Percentiles rank a stretch among this genome's conserved stretches.
phyloP scores from a whole-genome alignment of 108 stramenopile species.

The Conticribra weissflogii region DNA sequence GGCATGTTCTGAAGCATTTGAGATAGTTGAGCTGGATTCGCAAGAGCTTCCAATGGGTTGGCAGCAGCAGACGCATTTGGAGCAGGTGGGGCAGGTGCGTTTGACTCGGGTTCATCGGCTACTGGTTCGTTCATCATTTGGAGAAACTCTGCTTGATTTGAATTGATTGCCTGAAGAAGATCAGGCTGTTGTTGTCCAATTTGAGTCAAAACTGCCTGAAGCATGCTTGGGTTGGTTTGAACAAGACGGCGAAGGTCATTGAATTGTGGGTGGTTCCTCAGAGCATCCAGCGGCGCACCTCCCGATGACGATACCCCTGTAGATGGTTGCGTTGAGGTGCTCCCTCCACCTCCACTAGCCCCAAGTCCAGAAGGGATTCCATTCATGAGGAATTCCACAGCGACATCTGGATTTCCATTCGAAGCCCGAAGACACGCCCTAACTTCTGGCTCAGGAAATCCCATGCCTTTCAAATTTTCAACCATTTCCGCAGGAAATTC shows the following conservation, averaged over 20 bases:
- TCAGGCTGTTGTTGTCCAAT: conserved; percentile 95
- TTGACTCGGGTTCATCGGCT: conserved; percentile 46
- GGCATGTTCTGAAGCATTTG: conserved; percentile 87
- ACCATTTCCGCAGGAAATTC: conserved; percentile 70
- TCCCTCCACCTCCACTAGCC: conserved; percentile 20
- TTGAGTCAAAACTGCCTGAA: conserved; percentile 87
- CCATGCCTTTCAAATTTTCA: conserved; percentile 80
- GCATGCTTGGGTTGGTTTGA: conserved; percentile 89
- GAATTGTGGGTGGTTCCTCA: conserved; percentile 95
- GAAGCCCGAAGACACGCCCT: conserved; percentile 93
- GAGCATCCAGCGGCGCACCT: conserved; percentile 63
- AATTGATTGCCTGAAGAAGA: conserved; percentile 89
- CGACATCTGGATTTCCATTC: conserved; percentile 93
- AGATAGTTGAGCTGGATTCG: conserved; percentile 85
- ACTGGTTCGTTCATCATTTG: conserved; percentile 98
- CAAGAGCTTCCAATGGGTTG: conserved; percentile 68
- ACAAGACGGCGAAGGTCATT: conserved; percentile 90
- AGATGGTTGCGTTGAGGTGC: conserved; percentile 36
- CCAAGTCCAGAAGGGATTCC: conserved; percentile 90
- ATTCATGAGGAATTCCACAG: conserved; percentile 96
- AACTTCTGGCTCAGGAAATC: conserved; percentile 86
- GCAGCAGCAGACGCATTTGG: conserved; percentile 34
- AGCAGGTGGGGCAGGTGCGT: conserved; percentile 32
- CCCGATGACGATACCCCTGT: conserved; percentile 31
- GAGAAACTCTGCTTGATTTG: conserved; percentile 93